Evolutionary conservation across 306 rosid genomes (phyloP), one percentile per base, ranked within the genome.

Genomic region (Lathyrus tuberosus): DNA sequence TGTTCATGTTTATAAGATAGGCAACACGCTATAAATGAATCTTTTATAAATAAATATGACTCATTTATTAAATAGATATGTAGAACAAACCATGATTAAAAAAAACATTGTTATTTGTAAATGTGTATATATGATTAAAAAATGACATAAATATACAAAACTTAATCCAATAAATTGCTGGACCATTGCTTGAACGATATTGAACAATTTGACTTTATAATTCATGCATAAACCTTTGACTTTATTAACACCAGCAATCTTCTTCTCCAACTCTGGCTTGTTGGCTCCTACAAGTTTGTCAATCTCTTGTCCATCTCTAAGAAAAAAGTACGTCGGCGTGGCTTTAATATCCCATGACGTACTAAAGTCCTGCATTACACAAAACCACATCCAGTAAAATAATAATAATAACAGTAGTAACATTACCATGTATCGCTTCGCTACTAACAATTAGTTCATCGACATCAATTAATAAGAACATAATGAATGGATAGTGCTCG

Each of bases 271-370:
- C 57, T 49, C 57, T 49, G 57, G 57, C 10, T 18, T 49, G 57
- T 49, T 49, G 57, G 57, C 57, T 18, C 57, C 57, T 49, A 49
- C 57, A 22, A 49, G 57, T 49, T 49, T 49, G 57, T 49, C 57
- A 49, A 49, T 49, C 5, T 49, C 57, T 49, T 49, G 26, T 16
- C 57, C 57, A 49, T 49, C 57, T 49, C 57, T 49, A 8, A 49
- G 57, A 49, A 49, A 49, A 24, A 49, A 17, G 57, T 17, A 49
- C 9, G 57, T 49, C 17, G 57, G 57, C 3, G 57, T 49, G 26
- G 57, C 26, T 49, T 49, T 49, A 49, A 49, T 49, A 11, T 49
- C 57, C 28, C 28, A 49, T 5, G 57, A 49, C 8, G 57, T 49
- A 28, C 57, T 49, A 24, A 49, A 49, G 12, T 17, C 57, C 57